Conservation (phyloP, 2,329 filamentous ascomycete genomes). For the Tetracladium maxilliforme region DNA sequence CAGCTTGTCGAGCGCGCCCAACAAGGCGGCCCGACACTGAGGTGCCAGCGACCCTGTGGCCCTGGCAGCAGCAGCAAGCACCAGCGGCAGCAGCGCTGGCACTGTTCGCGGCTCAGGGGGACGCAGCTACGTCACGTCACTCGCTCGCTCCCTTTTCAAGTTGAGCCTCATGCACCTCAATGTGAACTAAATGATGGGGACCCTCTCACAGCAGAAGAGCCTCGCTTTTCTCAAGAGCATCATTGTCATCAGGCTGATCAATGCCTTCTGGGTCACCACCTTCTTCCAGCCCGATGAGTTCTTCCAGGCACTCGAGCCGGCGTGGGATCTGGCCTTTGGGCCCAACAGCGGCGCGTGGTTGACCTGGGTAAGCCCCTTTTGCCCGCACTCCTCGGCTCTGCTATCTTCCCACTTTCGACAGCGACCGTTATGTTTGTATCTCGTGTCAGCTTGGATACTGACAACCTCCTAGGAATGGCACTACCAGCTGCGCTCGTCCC, state of each 20-base stretch:
- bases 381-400: not conserved
- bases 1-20: too few species aligned
- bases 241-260: constrained; percentile 61
- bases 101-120: too few species aligned
- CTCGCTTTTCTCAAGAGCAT: too few species aligned
- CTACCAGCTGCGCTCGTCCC: constrained; percentile 70
- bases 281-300: constrained; percentile 99
- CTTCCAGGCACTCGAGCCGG: constrained; percentile 89
- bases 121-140: too few species aligned
- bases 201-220: too few species aligned
- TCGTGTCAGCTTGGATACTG: not conserved
- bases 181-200: too few species aligned
- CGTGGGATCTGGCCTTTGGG: constrained; percentile 82
- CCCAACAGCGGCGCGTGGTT: constrained; percentile 68
- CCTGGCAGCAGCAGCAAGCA: too few species aligned
- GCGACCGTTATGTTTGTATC: constrained; percentile 1
- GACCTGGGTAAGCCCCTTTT: constrained; percentile 91
- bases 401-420: constrained; percentile 1
- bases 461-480: constrained; percentile 97
- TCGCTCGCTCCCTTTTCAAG: not conserved
- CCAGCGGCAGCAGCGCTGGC: too few species aligned
- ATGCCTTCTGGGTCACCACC: constrained; percentile 64
- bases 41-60: too few species aligned
- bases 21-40: too few species aligned
- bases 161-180: not conserved